phyloP scores from a whole-genome alignment of 495 filamentous ascomycete genomes.

The Xylaria grammica region DNA sequence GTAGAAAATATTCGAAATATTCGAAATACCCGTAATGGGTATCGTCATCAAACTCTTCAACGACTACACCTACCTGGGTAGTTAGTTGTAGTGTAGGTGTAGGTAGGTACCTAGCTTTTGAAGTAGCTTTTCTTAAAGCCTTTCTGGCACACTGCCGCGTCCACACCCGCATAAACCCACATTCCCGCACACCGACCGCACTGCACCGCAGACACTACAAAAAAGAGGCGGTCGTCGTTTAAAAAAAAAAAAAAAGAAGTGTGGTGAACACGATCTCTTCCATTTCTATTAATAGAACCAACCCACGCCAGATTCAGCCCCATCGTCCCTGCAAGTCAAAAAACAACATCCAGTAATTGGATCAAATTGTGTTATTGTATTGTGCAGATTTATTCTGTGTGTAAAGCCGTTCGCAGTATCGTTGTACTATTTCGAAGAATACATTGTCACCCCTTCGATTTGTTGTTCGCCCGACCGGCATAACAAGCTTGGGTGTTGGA shows the following conservation, averaged over 20 bases:
- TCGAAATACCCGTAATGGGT: no score
- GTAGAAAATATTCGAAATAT: no score
- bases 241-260: not conserved
- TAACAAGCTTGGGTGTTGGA: no score
- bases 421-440: conserved; percentile 19
- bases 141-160: not conserved
- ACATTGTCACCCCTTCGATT: not conserved
- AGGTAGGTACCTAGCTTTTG: no score
- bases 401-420: no score
- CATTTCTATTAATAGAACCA: conserved; percentile 58
- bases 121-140: not conserved
- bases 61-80: no score
- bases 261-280: conserved; percentile 44
- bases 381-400: conserved; percentile 7
- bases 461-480: not conserved
- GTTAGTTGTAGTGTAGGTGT: no score
- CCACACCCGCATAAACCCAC: conserved; percentile 21
- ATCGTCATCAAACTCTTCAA: no score
- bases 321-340: conserved; percentile 39
- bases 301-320: conserved; percentile 49
- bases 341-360: conserved; percentile 4
- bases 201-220: not conserved
- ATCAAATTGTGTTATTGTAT: conserved; percentile 38
- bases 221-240: not conserved
- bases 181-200: conserved; percentile 10